Conservation (phyloP, 23 red algal genomes). For the Gracilaria caudata region DNA sequence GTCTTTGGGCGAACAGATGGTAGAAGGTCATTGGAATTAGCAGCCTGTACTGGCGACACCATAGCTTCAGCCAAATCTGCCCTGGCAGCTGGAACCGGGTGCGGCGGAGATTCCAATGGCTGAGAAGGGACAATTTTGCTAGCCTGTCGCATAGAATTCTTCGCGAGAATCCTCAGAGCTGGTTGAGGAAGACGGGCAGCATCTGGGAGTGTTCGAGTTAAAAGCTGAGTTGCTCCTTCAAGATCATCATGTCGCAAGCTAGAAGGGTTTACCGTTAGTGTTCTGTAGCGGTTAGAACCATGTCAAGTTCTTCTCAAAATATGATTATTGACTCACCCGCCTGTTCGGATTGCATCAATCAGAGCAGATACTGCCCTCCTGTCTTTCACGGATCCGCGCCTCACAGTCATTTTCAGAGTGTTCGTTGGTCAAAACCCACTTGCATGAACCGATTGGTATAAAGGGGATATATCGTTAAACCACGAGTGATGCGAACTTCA, state of each 20-base stretch:
- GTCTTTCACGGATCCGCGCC: constrained; percentile 24
- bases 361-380: constrained; percentile 45
- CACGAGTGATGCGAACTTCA: too few species aligned
- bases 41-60: neutral
- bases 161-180: constrained; percentile 32
- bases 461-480: too few species aligned
- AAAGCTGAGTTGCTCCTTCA: constrained; percentile 8
- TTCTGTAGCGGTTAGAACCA: neutral
- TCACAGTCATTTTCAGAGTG: neutral
- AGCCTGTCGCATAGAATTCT: constrained; percentile 46
- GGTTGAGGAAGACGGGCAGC: constrained; percentile 33
- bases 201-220: constrained; percentile 51
- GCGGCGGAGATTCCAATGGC: neutral
- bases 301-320: neutral
- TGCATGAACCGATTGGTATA: neutral
- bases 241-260: constrained; percentile 37
- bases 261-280: neutral
- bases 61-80: neutral
- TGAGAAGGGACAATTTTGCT: constrained; percentile 1
- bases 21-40: constrained; percentile 67
- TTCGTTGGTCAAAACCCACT: neutral
- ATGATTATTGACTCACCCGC: constrained; percentile 21
- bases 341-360: constrained; percentile 44
- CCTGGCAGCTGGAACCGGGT: constrained; percentile 2
- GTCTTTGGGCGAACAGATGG: constrained; percentile 52